Evolutionary conservation across 2,329 filamentous ascomycete genomes (phyloP).

Genomic region (Arthroderma uncinatum): DNA sequence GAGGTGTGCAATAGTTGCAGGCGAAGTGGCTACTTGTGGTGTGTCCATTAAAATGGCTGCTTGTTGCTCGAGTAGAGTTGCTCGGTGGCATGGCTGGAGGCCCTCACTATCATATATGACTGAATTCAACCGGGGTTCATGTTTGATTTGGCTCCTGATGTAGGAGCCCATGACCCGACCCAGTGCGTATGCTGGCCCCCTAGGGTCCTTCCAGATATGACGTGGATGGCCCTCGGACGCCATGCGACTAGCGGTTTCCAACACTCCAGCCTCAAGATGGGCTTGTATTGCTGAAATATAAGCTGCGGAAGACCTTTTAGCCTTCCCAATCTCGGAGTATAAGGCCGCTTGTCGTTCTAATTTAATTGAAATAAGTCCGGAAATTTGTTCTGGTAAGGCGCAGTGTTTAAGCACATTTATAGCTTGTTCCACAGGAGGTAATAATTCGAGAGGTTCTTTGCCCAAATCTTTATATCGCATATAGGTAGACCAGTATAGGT

Average conservation of each 20-base stretch:
- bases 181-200: slow-evolving; percentile 28
- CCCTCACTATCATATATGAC: slow-evolving; percentile 25
- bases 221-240: slow-evolving; percentile 21
- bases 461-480: slow-evolving; percentile 32
- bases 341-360: slow-evolving; percentile 35
- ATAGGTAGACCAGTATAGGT: slow-evolving; percentile 39
- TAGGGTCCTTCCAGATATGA: slow-evolving; percentile 24
- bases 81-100: slow-evolving; percentile 21
- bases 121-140: slow-evolving; percentile 7
- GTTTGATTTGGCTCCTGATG: slow-evolving; percentile 22
- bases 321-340: slow-evolving; percentile 30
- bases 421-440: slow-evolving; percentile 32
- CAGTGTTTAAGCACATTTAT: slow-evolving; percentile 29
- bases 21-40: slow-evolving; percentile 19
- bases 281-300: slow-evolving; percentile 33
- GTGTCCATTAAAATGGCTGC: slow-evolving; percentile 26
- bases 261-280: slow-evolving; percentile 29
- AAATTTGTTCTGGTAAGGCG: slow-evolving; percentile 24
- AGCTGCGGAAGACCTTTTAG: slow-evolving; percentile 25
- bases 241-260: slow-evolving; percentile 23
- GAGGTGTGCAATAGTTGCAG: slow-evolving; percentile 23
- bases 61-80: slow-evolving; percentile 29
- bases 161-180: slow-evolving; percentile 29
- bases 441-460: slow-evolving; percentile 25
- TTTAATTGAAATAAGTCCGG: slow-evolving; percentile 34